Conservation (phyloP, 148 eudicot genomes). For the Pouteria glomerata region DNA sequence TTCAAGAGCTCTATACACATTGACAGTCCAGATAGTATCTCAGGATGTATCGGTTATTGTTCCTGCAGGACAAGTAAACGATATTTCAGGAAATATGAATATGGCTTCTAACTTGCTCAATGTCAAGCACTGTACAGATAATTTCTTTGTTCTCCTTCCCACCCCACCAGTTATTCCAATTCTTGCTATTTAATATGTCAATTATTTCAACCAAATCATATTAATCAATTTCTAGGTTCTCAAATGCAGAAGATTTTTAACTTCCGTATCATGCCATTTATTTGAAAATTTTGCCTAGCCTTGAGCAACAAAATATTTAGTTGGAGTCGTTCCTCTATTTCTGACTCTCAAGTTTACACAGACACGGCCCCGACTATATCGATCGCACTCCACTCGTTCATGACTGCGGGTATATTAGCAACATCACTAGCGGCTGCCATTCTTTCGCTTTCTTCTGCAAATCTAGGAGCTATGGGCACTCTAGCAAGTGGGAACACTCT, state of each 20-base stretch:
- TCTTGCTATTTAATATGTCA: not conserved
- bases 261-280: not conserved
- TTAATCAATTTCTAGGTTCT: not conserved
- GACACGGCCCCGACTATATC: slow-evolving; percentile 12
- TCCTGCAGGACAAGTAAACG: slow-evolving; percentile 7
- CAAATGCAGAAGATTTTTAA: not conserved
- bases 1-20: slow-evolving; percentile 17
- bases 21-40: slow-evolving; percentile 16
- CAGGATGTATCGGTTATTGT: slow-evolving; percentile 3
- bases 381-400: slow-evolving; percentile 14
- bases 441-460: slow-evolving; percentile 18
- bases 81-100: slow-evolving; percentile 14
- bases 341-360: not conserved
- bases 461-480: slow-evolving; percentile 9
- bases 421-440: slow-evolving; percentile 16
- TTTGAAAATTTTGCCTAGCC: not conserved
- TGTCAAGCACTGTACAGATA: slow-evolving; percentile 13
- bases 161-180: not conserved
- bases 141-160: not conserved
- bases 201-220: not conserved
- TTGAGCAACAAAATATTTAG: not conserved
- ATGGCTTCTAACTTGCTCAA: slow-evolving; percentile 12
- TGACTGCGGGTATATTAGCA: slow-evolving; percentile 16
- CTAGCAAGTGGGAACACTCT: not conserved
- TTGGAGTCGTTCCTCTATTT: not conserved